These are phyloP conservation scores for Articulospora tetracladia DNA, from an alignment of 495 filamentous ascomycete genomes.

Conservation along the genomic window DNA sequence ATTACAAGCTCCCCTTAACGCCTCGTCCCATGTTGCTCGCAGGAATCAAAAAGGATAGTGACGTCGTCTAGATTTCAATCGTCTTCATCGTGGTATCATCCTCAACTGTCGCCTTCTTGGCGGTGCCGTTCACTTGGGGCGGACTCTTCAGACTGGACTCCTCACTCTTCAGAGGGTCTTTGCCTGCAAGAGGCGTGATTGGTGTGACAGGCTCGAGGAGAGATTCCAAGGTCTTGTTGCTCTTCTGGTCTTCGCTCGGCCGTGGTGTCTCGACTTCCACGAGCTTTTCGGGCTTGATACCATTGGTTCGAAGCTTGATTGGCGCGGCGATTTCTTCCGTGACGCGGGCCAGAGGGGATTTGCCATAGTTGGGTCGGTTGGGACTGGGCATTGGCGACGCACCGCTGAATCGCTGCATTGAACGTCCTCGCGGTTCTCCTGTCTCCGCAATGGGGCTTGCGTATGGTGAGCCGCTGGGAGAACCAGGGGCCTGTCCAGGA, in stretches of 20 bases:
- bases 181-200: constrained; percentile 30
- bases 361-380: constrained; percentile 45
- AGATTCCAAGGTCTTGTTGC: constrained; percentile 18
- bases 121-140: constrained; percentile 19
- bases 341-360: constrained; percentile 48
- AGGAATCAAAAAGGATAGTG: constrained; percentile 9
- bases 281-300: constrained; percentile 28
- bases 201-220: constrained; percentile 23
- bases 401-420: constrained; percentile 48
- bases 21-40: constrained; percentile 17
- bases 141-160: constrained; percentile 25
- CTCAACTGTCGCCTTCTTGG: constrained; percentile 33
- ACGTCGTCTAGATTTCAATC: constrained; percentile 46
- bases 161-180: constrained; percentile 21
- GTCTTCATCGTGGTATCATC: constrained; percentile 51
- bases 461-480: constrained; percentile 49
- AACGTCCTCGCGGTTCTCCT: constrained; percentile 45
- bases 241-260: constrained; percentile 39
- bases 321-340: constrained; percentile 39
- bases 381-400: constrained; percentile 51
- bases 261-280: constrained; percentile 51
- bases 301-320: constrained; percentile 23
- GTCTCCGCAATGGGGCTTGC: constrained; percentile 41
- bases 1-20: constrained; percentile 21
- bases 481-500: constrained; percentile 11